Evolutionary conservation across 129 eudicot genomes (phyloP), one percentile per base, ranked within the genome.

Genomic region (Deinandra increscens): DNA sequence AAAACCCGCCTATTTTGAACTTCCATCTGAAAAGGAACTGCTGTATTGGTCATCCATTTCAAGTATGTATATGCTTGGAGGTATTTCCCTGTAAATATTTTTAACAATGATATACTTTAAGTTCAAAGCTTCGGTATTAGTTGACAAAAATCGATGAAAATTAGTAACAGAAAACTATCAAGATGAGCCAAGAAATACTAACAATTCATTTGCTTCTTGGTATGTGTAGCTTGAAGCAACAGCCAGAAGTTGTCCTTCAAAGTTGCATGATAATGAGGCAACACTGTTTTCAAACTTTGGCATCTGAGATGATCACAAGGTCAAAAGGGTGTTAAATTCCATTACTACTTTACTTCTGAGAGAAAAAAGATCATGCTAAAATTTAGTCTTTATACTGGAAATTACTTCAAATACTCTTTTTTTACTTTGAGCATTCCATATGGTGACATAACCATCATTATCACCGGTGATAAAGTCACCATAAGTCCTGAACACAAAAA

Each of bases 121-220:
- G 9, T 66, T 44, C 7, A 29, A 66, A 23, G 14, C 34, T 6
- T 17, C 22, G 14, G 22, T 61, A 55, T 53, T 48, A 50, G 7
- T 67, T 46, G 26, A 77, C n/a, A 37, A 36, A 36, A 41, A 44
- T 17, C 23, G 9, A 50, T 36, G 62, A 49, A 18, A 17, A 17
- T 13, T 29, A 48, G 2, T 41, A 62, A 48, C 1, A 17, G 14
- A 51, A 31, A 12, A 4, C 17, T 10, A 58, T 72, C 22, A 43
- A 60, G 48, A 18, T n/a, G 44, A 64, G 59, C 55, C 60, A 66
- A 77, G 39, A 70, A 49, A 50, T 68, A 66, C 85, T 80, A 56
- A 89, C 98, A 76, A 78, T 89, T 86, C 95, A 70, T 81, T 79
- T 12, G 86, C 95, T 81, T 86, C 98, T 75, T 83, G 91, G 75